Conservation (phyloP, 441 rosid species). For the Euphorbia corollata region DNA sequence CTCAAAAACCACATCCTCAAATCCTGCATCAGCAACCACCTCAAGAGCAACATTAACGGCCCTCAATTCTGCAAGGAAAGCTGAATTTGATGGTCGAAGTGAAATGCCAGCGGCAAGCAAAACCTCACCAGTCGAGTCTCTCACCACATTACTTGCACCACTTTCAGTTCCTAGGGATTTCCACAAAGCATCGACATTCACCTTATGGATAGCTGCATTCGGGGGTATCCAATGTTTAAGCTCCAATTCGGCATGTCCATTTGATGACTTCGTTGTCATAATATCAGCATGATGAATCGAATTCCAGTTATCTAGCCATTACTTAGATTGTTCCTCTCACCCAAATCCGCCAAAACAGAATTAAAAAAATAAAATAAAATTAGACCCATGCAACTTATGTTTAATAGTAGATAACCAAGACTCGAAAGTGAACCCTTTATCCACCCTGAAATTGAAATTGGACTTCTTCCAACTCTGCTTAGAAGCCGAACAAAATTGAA, state of each 20-base stretch:
- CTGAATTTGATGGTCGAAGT: too few relatives aligned
- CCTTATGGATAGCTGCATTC: background rate
- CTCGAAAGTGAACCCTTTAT: background rate
- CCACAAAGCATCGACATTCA: background rate
- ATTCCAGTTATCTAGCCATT: background rate
- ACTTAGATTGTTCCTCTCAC: background rate
- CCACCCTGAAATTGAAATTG: background rate
- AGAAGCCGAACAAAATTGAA: background rate
- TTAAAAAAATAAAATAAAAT: too few relatives aligned
- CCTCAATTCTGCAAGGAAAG: too few relatives aligned
- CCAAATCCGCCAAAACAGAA: background rate
- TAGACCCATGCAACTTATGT: background rate
- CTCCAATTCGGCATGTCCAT: too few relatives aligned
- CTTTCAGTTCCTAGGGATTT: background rate
- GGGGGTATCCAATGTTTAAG: background rate
- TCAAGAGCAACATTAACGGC: too few relatives aligned
- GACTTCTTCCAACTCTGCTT: background rate
- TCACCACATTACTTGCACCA: background rate
- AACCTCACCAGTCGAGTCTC: background rate
- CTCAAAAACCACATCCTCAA: too few relatives aligned
- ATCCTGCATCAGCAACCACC: too few relatives aligned
- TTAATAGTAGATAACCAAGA: background rate
- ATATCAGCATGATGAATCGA: background rate
- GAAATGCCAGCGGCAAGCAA: too few relatives aligned
- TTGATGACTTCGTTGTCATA: background rate